Conservation (phyloP, 345 rosid species). For the Eucalyptus guilfoylei region DNA sequence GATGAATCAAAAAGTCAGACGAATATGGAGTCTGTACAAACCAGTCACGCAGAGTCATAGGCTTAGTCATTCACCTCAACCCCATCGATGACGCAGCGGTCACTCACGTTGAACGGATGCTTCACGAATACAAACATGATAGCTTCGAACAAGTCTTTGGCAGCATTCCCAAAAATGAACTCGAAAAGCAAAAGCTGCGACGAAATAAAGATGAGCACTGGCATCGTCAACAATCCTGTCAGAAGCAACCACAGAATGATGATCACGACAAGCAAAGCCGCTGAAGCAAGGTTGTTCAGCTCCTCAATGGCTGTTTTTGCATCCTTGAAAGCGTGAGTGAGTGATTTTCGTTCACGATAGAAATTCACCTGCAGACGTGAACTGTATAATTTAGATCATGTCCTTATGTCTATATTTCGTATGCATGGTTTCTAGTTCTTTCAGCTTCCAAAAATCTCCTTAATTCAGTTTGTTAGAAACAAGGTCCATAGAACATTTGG, state of each 20-base stretch:
- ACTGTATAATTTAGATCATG: background rate
- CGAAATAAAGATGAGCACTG: constrained; percentile 34
- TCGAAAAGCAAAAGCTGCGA: constrained; percentile 36
- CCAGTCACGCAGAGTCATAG: background rate
- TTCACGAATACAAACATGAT: constrained; percentile 61
- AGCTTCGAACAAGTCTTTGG: constrained; percentile 42
- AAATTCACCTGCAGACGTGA: constrained; percentile 26
- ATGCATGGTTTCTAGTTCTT: background rate
- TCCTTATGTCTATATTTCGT: background rate
- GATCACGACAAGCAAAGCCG: constrained; percentile 4
- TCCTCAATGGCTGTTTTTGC: constrained; percentile 47
- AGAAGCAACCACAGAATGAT: constrained; percentile 28
- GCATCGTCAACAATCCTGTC: constrained; percentile 40
- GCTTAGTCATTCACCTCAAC: constrained; percentile 30
- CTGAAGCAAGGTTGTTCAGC: constrained; percentile 38
- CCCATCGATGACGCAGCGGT: constrained; percentile 61
- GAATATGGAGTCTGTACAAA: background rate
- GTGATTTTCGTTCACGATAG: constrained; percentile 32
- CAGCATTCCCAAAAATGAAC: constrained; percentile 44
- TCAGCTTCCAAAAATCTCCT: background rate
- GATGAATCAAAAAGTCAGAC: background rate
- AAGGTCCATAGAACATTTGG: background rate
- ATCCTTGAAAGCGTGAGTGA: constrained; percentile 38
- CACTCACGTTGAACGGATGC: constrained; percentile 72
- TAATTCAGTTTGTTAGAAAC: background rate